phyloP scores from a whole-genome alignment of 1,139 yeast genomes.

The Pichia sp. region DNA sequence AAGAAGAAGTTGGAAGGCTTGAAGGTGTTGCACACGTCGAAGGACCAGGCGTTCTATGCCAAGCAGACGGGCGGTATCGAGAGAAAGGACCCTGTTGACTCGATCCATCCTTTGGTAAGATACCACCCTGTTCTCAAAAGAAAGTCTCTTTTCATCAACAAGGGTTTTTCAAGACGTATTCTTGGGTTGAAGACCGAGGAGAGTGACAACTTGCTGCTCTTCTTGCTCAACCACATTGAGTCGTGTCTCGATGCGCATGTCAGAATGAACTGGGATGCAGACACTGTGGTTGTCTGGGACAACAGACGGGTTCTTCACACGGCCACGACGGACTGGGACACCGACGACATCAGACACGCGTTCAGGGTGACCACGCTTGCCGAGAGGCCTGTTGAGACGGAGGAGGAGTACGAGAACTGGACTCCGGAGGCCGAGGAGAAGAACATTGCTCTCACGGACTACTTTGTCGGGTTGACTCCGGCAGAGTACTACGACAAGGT shows the following conservation, averaged over 20 bases:
- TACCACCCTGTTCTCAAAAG: conserved; percentile 65
- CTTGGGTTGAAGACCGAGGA: conserved; percentile 65
- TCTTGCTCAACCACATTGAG: conserved; percentile 51
- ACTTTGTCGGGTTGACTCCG: conserved; percentile 16
- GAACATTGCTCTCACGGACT: conserved; percentile 17
- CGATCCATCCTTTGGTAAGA: conserved; percentile 64
- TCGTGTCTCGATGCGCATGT: conserved; percentile 50
- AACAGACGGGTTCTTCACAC: conserved; percentile 62
- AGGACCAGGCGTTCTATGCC: conserved; percentile 61
- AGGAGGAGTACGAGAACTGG: conserved; percentile 31
- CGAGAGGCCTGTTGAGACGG: conserved; percentile 36
- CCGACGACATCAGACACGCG: conserved; percentile 57
- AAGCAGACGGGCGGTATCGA: conserved; percentile 54
- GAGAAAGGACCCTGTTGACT: conserved; percentile 56
- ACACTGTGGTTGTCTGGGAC: conserved; percentile 70
- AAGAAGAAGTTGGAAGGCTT: conserved; percentile 52
- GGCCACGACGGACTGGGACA: conserved; percentile 62
- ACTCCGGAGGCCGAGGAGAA: conserved; percentile 28
- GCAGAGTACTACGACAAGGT: conserved; percentile 22
- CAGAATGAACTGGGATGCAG: conserved; percentile 54
- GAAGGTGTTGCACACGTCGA: conserved; percentile 64
- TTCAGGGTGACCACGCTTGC: conserved; percentile 67
- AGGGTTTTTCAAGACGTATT: conserved; percentile 58
- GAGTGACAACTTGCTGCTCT: conserved; percentile 50
- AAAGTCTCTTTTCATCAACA: conserved; percentile 56